Percentiles rank a stretch among this genome's conserved stretches.
These are phyloP conservation scores for Aspergillus sp. DNA, from an alignment of 2,329 filamentous ascomycete species.

Conservation along the genomic window DNA sequence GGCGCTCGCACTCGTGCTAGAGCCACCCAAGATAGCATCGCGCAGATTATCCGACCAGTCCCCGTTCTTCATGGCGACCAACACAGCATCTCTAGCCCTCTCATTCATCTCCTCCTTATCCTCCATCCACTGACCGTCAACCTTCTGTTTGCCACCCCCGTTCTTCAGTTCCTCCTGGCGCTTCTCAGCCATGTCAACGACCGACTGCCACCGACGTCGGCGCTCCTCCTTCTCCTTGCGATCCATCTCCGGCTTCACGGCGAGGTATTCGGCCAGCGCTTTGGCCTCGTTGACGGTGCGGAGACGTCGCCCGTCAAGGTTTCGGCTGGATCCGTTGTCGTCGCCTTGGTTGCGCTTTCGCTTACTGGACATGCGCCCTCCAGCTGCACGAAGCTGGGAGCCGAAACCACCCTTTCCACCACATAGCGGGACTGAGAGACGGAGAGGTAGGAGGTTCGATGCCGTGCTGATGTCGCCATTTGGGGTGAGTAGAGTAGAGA, in stretches of 20 bases:
- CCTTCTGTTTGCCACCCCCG: constrained; percentile 62
- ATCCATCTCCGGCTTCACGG: constrained; percentile 97
- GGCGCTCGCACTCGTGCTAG: constrained; percentile 40
- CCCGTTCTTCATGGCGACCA: constrained; percentile 68
- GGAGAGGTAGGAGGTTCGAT: constrained; percentile 76
- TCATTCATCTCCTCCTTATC: constrained; percentile 88
- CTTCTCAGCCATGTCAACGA: constrained; percentile 80
- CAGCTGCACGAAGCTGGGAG: constrained; percentile 91
- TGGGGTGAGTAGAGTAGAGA: constrained; percentile 53
- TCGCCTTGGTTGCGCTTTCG: constrained; percentile 83
- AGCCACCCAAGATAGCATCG: constrained; percentile 35
- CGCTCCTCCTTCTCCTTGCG: constrained; percentile 86
- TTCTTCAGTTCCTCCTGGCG: constrained; percentile 79
- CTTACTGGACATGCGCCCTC: constrained; percentile 95
- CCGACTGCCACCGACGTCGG: constrained; percentile 77
- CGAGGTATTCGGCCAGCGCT: constrained; percentile 88
- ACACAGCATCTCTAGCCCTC: constrained; percentile 74
- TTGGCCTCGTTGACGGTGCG: constrained; percentile 95
- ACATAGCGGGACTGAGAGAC: constrained; percentile 73
- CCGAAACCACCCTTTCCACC: constrained; percentile 98
- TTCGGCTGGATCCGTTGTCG: constrained; percentile 86
- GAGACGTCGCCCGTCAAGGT: constrained; percentile 84
- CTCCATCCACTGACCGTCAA: constrained; percentile 93
- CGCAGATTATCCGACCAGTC: constrained; percentile 45
- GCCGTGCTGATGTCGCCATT: constrained; percentile 38